These are phyloP conservation scores for Ophiocytium majus DNA, from an alignment of 352 stramenopile genomes.

Conservation along the genomic window DNA sequence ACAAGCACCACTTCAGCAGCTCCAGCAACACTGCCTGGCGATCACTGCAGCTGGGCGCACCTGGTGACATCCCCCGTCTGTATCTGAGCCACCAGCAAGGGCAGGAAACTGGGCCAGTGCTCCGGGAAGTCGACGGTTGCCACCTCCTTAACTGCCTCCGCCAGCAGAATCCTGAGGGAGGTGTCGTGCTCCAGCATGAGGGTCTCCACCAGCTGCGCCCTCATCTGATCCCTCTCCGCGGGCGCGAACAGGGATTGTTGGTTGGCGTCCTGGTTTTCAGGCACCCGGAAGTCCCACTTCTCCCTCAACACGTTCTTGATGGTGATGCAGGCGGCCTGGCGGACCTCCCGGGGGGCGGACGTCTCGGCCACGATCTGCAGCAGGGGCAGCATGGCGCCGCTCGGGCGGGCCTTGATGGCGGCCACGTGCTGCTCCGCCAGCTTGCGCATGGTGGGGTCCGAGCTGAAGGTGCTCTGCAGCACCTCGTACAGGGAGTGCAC, in stretches of 20 bases:
- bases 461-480: constrained; percentile 36
- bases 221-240: constrained; percentile 21
- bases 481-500: constrained; percentile 26
- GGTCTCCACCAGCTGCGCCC: constrained; percentile 63
- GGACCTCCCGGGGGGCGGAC: constrained; percentile 30
- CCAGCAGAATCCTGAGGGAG: constrained; percentile 80
- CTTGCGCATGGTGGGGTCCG: constrained; percentile 30
- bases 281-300: constrained; percentile 27
- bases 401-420: neutral
- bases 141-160: constrained; percentile 88
- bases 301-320: constrained; percentile 43
- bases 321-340: constrained; percentile 42
- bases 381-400: constrained; percentile 30
- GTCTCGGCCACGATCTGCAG: constrained; percentile 50
- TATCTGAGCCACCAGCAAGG: constrained; percentile 73
- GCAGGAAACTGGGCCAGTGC: constrained; percentile 84
- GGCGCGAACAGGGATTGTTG: neutral
- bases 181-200: constrained; percentile 81
- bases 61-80: constrained; percentile 69
- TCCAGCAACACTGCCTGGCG: no score
- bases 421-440: constrained; percentile 4
- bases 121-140: constrained; percentile 91
- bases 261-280: neutral
- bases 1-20: no score
- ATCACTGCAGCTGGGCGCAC: no score